phyloP scores from a whole-genome alignment of 371 early-diverging fungal species.

The Mucor sp. region DNA sequence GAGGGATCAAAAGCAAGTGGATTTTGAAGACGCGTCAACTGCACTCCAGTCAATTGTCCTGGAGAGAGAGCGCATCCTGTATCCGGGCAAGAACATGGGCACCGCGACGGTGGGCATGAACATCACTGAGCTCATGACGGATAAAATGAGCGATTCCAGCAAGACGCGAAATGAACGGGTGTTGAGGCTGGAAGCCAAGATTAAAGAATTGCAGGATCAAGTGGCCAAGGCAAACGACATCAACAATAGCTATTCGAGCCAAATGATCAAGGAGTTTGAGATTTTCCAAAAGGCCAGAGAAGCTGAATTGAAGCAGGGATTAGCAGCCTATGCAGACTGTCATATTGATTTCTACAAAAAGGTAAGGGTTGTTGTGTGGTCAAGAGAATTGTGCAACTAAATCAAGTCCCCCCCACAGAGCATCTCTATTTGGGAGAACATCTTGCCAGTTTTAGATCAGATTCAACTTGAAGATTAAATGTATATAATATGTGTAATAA shows the following conservation, averaged over 20 bases:
- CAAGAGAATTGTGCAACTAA: not conserved
- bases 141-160: constrained; percentile 82
- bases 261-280: constrained; percentile 81
- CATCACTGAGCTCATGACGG: constrained; percentile 76
- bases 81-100: constrained; percentile 47
- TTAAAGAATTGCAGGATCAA: constrained; percentile 69
- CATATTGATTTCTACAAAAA: constrained; percentile 85
- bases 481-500: too few species aligned
- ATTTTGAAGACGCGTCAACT: constrained; percentile 83
- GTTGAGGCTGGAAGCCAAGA: constrained; percentile 66
- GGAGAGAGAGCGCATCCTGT: constrained; percentile 64
- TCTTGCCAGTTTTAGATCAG: constrained; percentile 38
- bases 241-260: constrained; percentile 73
- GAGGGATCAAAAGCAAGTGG: constrained; percentile 93
- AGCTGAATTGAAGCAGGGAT: constrained; percentile 75
- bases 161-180: constrained; percentile 73
- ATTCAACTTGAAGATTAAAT: constrained; percentile 26
- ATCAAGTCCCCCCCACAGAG: constrained; percentile 22
- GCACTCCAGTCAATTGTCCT: constrained; percentile 67
- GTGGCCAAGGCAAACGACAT: constrained; percentile 75
- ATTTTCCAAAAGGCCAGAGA: constrained; percentile 78
- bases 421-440: constrained; percentile 47
- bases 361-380: constrained; percentile 27
- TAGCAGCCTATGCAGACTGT: constrained; percentile 74
- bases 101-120: constrained; percentile 38